phyloP scores from a whole-genome alignment of 345 rosid genomes.

The Eucalyptus marginata region DNA sequence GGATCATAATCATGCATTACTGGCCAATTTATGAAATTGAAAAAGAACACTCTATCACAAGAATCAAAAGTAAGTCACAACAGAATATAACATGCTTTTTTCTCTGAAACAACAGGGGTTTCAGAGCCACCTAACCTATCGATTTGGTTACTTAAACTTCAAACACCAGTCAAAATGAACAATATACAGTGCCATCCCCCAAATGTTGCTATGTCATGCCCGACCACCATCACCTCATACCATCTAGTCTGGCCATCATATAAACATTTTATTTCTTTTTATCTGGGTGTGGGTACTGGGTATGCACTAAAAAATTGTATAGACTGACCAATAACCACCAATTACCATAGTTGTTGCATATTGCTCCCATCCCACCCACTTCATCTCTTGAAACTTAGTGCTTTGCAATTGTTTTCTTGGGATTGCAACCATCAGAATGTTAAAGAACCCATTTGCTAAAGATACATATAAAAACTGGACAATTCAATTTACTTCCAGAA shows the following conservation, averaged over 20 bases:
- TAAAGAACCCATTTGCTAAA: background rate
- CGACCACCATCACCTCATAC: background rate
- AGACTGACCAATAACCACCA: background rate
- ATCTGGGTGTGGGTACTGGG: background rate
- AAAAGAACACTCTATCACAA: background rate
- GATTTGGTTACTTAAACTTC: background rate
- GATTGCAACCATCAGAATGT: background rate
- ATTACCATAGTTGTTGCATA: background rate
- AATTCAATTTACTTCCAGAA: background rate
- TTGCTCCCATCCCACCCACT: background rate
- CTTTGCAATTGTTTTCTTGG: background rate
- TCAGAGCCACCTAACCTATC: background rate
- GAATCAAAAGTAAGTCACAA: background rate
- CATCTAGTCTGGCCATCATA: background rate
- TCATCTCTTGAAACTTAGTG: background rate
- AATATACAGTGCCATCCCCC: background rate
- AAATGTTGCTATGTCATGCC: background rate
- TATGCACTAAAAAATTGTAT: background rate
- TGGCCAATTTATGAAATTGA: background rate
- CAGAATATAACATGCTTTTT: background rate
- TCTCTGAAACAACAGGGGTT: background rate
- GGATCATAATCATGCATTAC: background rate
- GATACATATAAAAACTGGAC: background rate
- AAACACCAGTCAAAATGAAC: background rate
- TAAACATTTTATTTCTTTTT: background rate